Evolutionary conservation across 1,284 basidiomycete species (phyloP), one percentile per base, ranked within the genome.

Genomic region (Boletellus deceptivus): DNA sequence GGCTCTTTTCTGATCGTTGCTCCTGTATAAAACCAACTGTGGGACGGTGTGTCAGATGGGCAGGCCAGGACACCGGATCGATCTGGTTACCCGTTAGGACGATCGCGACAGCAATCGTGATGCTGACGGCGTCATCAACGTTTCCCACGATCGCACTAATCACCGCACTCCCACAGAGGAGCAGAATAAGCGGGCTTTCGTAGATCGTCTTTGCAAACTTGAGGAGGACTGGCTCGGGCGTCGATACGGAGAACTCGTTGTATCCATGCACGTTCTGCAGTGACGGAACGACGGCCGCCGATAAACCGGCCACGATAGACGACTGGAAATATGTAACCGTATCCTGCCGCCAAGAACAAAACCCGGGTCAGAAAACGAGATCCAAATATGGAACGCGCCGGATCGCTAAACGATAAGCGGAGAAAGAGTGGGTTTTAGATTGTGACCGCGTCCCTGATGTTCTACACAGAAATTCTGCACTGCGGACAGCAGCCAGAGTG

Each of bases 1-100:
- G 76, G 49, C 89, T 93, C 72, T 98, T 89, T 70, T 98, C 96
- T 0, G 94, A 98, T 37, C 95, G 80, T 57, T 90, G 86, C 72
- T 98, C 95, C 70, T 98, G 95, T 34, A 98, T 85, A 63, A 98
- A 98, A 1, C 93, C 96, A 54, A 98, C 95, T 93, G 62, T 29
- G 25, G 17, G 24, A 13, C 29, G 22, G 27, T 25, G 25, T 17
- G 27, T 48, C 40, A 54, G 46, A 18, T 31, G 25, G 13, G 17
- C 18, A 11, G 1, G 41, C 22, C 43, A 37, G 48, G 36, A 43
- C 22, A 44, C 29, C 11, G 25, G 8, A 27, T 44, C n/a, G 35
- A 47, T 41, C 22, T 18, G 2, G 80, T 64, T 57, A 93, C 91
- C 93, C 27, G 93, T 93, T 16, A 98, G 74, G 25, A 98, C 95